These are phyloP conservation scores for Zizania latifolia DNA, from an alignment of 176 grass and related monocot species.

Conservation along the genomic window DNA sequence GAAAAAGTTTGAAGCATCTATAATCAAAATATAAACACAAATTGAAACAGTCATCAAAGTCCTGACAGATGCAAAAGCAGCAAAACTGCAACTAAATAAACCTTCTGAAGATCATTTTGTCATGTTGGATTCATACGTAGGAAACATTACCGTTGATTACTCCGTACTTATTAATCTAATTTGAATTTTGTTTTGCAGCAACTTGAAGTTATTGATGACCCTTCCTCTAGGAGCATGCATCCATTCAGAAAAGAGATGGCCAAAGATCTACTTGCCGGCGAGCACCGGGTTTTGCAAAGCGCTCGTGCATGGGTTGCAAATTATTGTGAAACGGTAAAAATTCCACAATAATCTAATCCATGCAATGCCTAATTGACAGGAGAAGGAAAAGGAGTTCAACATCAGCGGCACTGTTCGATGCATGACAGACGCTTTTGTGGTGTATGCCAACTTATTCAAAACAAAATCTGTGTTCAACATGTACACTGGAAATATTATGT, in stretches of 20 bases:
- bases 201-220: slow-evolving; percentile 32
- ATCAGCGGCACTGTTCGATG: background rate
- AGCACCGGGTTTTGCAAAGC: slow-evolving; percentile 47
- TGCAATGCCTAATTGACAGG: background rate
- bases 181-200: slow-evolving; percentile 30
- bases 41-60: background rate
- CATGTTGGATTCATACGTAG: background rate
- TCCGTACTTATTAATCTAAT: background rate
- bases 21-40: background rate
- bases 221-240: slow-evolving; percentile 2
- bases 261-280: slow-evolving; percentile 59
- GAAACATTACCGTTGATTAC: background rate
- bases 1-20: background rate
- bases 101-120: background rate
- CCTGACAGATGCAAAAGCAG: background rate
- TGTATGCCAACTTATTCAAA: background rate
- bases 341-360: background rate
- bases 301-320: slow-evolving; percentile 35
- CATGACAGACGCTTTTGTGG: background rate
- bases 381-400: background rate
- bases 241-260: slow-evolving; percentile 58
- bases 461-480: background rate
- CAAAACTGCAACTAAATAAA: background rate
- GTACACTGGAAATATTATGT: background rate
- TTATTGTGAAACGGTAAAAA: slow-evolving; percentile 41